Percentiles rank a stretch among this genome's conserved stretches.
phyloP scores from a whole-genome alignment of 2,329 filamentous ascomycete genomes.

The Colletotrichum sp. region DNA sequence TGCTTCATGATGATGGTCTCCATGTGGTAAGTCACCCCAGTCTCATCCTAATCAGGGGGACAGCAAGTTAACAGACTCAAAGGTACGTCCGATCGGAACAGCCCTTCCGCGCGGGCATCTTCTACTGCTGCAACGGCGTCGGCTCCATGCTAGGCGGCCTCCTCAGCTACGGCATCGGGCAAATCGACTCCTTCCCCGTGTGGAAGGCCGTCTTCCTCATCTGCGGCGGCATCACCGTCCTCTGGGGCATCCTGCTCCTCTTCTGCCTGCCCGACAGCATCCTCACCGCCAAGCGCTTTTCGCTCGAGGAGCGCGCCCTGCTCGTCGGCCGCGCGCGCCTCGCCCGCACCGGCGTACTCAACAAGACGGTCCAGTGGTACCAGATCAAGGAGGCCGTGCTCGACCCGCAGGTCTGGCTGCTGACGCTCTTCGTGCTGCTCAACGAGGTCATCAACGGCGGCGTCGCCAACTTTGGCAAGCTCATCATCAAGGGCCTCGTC shows the following conservation, averaged over 20 bases:
- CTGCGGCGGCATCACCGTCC: constrained; percentile 58
- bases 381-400: constrained; percentile 52
- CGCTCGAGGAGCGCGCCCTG: constrained; percentile 57
- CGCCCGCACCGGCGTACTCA: constrained; percentile 54
- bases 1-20: constrained; percentile 55
- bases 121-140: constrained; percentile 51
- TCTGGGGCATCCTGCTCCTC: constrained; percentile 62
- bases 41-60: too few relatives aligned
- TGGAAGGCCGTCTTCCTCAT: constrained; percentile 67
- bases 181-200: constrained; percentile 54
- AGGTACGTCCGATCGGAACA: constrained; percentile 50
- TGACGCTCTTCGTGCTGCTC: constrained; percentile 56
- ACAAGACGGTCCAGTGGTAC: constrained; percentile 48
- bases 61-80: too few relatives aligned
- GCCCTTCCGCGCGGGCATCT: constrained; percentile 48
- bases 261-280: constrained; percentile 67
- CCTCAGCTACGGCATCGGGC: constrained; percentile 63
- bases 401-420: constrained; percentile 65
- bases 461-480: constrained; percentile 35
- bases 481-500: constrained; percentile 37
- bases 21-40: constrained; percentile 41
- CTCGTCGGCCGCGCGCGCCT: constrained; percentile 57
- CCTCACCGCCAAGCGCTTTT: constrained; percentile 66
- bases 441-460: constrained; percentile 52
- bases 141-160: constrained; percentile 67